Conservation (phyloP, 108 stramenopile species). For the Fistulifera pelliculosa region DNA sequence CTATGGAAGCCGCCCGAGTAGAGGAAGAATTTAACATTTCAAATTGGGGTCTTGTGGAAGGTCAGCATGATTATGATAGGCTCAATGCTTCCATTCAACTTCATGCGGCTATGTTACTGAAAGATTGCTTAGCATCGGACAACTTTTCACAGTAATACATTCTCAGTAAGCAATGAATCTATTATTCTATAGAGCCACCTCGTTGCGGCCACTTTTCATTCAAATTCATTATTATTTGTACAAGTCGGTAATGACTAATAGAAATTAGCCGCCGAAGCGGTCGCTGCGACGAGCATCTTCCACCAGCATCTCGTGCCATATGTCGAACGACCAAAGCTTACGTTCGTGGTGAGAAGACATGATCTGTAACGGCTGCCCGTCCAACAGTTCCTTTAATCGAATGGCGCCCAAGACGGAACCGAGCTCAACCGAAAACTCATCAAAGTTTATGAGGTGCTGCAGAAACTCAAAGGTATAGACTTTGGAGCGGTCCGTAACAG, state of each 20-base stretch:
- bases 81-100: slow-evolving; percentile 78
- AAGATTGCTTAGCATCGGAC: slow-evolving; percentile 3
- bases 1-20: slow-evolving; percentile 76
- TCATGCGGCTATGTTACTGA: slow-evolving; percentile 56
- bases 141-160: background rate
- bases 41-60: slow-evolving; percentile 96
- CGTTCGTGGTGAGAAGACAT: slow-evolving; percentile 20
- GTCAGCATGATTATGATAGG: slow-evolving; percentile 93
- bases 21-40: slow-evolving; percentile 98
- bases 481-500: slow-evolving; percentile 32
- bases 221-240: no score
- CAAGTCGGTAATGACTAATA: no score
- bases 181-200: background rate
- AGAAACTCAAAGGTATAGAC: slow-evolving; percentile 83
- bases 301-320: slow-evolving; percentile 60
- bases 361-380: slow-evolving; percentile 66
- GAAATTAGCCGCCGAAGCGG: no score
- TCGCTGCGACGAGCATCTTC: slow-evolving; percentile 16
- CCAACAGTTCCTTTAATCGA: slow-evolving; percentile 35
- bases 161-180: background rate
- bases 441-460: slow-evolving; percentile 74
- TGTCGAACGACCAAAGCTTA: slow-evolving; percentile 67
- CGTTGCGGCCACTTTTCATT: no score
- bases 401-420: slow-evolving; percentile 54
- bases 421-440: slow-evolving; percentile 61